A percentile compares a stretch with the other conserved stretches of the same genome.
phyloP scores from a whole-genome alignment of 78 protist species.

The Polysphondylium violaceum region DNA sequence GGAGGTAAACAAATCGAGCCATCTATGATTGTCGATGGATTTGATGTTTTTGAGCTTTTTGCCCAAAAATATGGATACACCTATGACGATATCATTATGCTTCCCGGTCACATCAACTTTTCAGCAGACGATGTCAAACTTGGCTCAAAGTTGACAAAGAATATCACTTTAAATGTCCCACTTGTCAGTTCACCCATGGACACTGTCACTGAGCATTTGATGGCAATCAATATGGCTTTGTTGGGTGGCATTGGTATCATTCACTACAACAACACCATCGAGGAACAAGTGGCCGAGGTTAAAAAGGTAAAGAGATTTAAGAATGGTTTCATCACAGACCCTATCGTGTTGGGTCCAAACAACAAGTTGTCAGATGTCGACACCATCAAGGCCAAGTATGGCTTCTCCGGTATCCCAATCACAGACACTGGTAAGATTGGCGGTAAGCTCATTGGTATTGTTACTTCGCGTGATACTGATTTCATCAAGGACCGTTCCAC shows the following conservation, averaged over 20 bases:
- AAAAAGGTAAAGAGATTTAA: conserved; percentile 84
- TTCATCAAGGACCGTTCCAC: conserved; percentile 80
- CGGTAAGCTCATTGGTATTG: conserved; percentile 91
- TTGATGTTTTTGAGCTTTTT: conserved; percentile 50
- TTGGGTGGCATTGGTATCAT: conserved; percentile 97
- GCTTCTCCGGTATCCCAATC: conserved; percentile 95
- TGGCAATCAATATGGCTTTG: conserved; percentile 97
- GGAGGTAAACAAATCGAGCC: no score
- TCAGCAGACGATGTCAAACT: conserved; percentile 64
- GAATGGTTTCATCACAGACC: conserved; percentile 93
- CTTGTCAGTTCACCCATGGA: conserved; percentile 94
- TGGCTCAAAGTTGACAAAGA: conserved; percentile 49
- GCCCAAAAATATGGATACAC: conserved; percentile 72
- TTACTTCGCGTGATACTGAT: conserved; percentile 93
- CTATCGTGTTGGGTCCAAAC: conserved; percentile 84
- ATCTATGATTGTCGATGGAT: conserved; percentile 52
- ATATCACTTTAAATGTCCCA: conserved; percentile 79
- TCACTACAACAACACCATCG: conserved; percentile 91
- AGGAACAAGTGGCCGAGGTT: conserved; percentile 90
- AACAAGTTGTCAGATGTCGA: conserved; percentile 83
- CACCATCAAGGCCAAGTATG: conserved; percentile 83
- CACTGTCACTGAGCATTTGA: conserved; percentile 93
- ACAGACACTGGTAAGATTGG: conserved; percentile 84
- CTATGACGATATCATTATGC: conserved; percentile 77
- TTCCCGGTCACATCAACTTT: conserved; percentile 82